Percentiles rank a stretch among this genome's conserved stretches.
phyloP scores from a whole-genome alignment of 495 filamentous ascomycete genomes.

The Cercophora samala region DNA sequence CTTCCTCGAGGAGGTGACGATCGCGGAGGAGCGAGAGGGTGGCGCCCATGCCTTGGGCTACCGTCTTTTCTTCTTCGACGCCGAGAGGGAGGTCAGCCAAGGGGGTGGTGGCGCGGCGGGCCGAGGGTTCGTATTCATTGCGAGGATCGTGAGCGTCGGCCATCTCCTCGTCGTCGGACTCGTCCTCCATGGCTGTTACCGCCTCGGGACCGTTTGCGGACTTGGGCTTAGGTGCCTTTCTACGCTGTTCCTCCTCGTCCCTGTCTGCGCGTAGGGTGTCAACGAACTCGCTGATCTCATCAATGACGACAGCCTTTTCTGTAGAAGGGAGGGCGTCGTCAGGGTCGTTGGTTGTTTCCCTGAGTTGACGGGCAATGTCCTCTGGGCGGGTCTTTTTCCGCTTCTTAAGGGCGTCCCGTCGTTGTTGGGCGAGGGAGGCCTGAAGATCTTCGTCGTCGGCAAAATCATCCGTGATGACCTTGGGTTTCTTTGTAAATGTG shows the following conservation, averaged over 20 bases:
- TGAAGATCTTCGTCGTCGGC: conserved; percentile 93
- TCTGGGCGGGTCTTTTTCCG: conserved; percentile 78
- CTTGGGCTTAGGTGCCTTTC: conserved; percentile 43
- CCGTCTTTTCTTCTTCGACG: conserved; percentile 76
- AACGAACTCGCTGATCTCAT: conserved; percentile 94
- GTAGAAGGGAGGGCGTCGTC: conserved; percentile 44
- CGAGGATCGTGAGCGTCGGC: conserved; percentile 55
- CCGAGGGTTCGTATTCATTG: conserved; percentile 36
- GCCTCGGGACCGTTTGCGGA: conserved; percentile 31
- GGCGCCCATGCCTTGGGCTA: conserved; percentile 74
- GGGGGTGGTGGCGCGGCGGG: conserved; percentile 24
- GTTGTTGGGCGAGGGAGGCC: conserved; percentile 73
- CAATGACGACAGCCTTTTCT: conserved; percentile 76
- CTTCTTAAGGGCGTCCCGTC: conserved; percentile 82
- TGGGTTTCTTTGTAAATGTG: conserved; percentile 55
- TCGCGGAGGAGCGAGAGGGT: conserved; percentile 78
- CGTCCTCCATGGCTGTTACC: conserved; percentile 50
- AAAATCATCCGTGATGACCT: conserved; percentile 61
- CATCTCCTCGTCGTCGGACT: conserved; percentile 44
- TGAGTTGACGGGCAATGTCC: conserved; percentile 78
- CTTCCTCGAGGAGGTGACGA: conserved; percentile 70
- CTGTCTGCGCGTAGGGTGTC: conserved; percentile 67
- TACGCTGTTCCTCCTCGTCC: conserved; percentile 55
- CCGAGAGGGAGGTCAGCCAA: conserved; percentile 52
- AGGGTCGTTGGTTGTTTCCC: conserved; percentile 57